A percentile compares a stretch with the other conserved stretches of the same genome.
phyloP scores from a whole-genome alignment of 352 stramenopile species.

The Plasmopara halstedii region DNA sequence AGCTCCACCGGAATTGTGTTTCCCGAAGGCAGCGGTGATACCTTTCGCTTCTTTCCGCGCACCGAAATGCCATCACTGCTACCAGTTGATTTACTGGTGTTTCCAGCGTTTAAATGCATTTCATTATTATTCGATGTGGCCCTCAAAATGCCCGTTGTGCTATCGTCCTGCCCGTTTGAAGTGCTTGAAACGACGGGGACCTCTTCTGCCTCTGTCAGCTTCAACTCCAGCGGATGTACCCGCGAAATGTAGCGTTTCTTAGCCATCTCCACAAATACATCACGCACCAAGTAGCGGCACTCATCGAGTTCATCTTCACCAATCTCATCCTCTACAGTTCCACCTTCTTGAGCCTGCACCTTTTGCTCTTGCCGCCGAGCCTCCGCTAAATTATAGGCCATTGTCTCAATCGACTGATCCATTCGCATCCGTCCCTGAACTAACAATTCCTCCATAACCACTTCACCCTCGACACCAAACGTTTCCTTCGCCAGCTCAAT shows the following conservation, averaged over 20 bases:
- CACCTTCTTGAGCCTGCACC: conserved; percentile 10
- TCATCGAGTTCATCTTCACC: conserved; percentile 66
- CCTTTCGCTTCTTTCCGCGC: conserved; percentile 57
- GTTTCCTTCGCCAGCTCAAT: conserved; percentile 66
- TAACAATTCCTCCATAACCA: conserved; percentile 86
- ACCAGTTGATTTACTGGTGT: conserved; percentile 12
- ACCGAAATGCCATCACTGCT: conserved; percentile 70
- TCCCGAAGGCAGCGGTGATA: conserved; percentile 15
- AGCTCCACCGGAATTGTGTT: conserved; percentile 71
- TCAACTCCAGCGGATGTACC: conserved; percentile 79
- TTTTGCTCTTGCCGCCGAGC: conserved; percentile 34
- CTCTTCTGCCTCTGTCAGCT: conserved; percentile 48
- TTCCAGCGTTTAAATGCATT: not conserved
- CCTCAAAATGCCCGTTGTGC: conserved; percentile 12
- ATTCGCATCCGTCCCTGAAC: conserved; percentile 77
- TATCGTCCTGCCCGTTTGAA: conserved; percentile 41
- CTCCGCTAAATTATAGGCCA: conserved; percentile 75
- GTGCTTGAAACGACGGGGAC: conserved; percentile 58
- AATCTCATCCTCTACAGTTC: conserved; percentile 43
- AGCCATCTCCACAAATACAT: conserved; percentile 82
- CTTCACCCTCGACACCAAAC: conserved; percentile 73
- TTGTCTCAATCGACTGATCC: conserved; percentile 77
- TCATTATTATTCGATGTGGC: conserved; percentile 10
- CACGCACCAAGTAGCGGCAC: conserved; percentile 44
- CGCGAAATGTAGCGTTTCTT: conserved; percentile 84